phyloP scores from a whole-genome alignment of 768 basidiomycete genomes.

The Panaeolus papilionaceus region DNA sequence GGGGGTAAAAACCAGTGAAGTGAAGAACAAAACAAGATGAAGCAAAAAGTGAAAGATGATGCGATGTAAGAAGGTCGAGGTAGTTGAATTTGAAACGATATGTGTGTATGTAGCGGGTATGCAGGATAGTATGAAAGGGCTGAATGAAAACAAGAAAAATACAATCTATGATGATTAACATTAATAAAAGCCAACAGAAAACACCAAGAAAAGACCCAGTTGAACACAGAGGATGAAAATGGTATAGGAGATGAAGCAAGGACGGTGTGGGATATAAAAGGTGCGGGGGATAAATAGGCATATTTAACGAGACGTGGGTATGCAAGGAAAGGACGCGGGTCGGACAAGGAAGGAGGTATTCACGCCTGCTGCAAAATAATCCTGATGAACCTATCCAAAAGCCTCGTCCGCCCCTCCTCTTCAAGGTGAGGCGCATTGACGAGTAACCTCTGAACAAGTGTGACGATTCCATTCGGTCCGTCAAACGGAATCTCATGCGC shows the following conservation, averaged over 20 bases:
- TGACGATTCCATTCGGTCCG: slow-evolving; percentile 73
- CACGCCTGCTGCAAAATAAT: slow-evolving; percentile 62
- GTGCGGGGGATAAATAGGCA: background rate
- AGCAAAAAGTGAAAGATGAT: slow-evolving; percentile 11
- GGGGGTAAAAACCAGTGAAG: background rate
- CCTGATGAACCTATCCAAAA: slow-evolving; percentile 65
- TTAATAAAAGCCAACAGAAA: slow-evolving; percentile 15
- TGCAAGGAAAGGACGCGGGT: background rate
- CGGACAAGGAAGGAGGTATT: slow-evolving; percentile 13
- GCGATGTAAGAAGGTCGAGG: slow-evolving; percentile 7
- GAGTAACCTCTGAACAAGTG: slow-evolving; percentile 66
- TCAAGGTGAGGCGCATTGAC: slow-evolving; percentile 51
- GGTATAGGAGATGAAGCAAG: slow-evolving; percentile 9
- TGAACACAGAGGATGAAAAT: background rate
- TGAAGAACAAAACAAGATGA: background rate
- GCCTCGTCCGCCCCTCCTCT: slow-evolving; percentile 52
- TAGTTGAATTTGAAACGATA: background rate
- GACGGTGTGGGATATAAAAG: background rate
- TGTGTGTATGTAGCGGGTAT: slow-evolving; percentile 6
- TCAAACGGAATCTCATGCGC: slow-evolving; percentile 78
- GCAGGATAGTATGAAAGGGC: background rate
- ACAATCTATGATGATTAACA: slow-evolving; percentile 13
- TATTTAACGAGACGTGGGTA: background rate
- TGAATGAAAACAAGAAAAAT: slow-evolving; percentile 2
- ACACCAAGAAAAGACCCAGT: slow-evolving; percentile 10